Evolutionary conservation across 2,329 filamentous ascomycete genomes (phyloP).

Genomic region (Amauroascus verrucosus): DNA sequence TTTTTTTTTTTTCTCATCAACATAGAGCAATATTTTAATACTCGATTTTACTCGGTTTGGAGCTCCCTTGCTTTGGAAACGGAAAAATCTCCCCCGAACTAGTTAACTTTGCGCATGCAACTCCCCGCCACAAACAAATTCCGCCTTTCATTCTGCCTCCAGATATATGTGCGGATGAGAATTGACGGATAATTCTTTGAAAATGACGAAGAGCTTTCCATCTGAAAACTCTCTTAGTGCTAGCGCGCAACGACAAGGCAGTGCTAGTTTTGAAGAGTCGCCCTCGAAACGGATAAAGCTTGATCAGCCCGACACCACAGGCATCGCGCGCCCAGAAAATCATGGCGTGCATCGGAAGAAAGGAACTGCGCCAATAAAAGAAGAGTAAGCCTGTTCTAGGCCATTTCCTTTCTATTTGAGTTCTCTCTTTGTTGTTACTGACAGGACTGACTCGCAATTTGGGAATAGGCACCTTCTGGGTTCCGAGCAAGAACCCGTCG

Average conservation of each 20-base stretch:
- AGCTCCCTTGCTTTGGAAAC: neutral
- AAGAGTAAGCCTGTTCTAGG: slow-evolving; percentile 46
- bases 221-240: neutral
- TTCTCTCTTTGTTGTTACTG: neutral
- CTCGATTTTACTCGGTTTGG: neutral
- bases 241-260: neutral
- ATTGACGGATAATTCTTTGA: neutral
- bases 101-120: neutral
- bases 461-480: slow-evolving; percentile 1
- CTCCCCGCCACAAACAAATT: neutral
- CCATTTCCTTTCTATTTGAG: neutral
- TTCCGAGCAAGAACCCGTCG: slow-evolving; percentile 3
- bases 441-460: neutral
- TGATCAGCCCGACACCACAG: slow-evolving; percentile 21
- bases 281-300: slow-evolving; percentile 53
- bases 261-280: slow-evolving; percentile 11
- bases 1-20: neutral
- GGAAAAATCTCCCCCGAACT: neutral
- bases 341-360: slow-evolving; percentile 33
- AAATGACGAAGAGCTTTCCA: neutral
- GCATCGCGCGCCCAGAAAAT: slow-evolving; percentile 19
- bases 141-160: neutral
- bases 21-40: neutral
- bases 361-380: slow-evolving; percentile 61
- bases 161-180: neutral